Evolutionary conservation across 2,329 filamentous ascomycete species (phyloP).

Genomic region (Monosporascus sp.): DNA sequence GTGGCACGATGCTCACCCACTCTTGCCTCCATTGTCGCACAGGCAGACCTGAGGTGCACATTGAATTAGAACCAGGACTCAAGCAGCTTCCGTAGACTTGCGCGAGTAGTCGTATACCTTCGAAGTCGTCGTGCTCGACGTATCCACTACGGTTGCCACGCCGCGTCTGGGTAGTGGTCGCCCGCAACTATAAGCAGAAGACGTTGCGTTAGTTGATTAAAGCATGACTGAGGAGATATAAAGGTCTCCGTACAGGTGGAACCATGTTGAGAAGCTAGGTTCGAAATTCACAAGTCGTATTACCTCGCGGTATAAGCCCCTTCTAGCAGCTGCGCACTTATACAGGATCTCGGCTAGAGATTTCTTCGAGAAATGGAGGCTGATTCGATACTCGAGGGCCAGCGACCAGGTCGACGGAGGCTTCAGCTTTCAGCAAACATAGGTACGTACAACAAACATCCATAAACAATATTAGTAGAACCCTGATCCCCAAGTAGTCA

Average conservation of each 20-base stretch:
- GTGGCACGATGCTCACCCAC: constrained; percentile 61
- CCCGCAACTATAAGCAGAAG: constrained; percentile 17
- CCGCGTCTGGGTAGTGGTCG: constrained; percentile 40
- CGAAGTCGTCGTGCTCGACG: constrained; percentile 57
- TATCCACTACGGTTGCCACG: constrained; percentile 52
- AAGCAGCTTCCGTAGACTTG: neutral
- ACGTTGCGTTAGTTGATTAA: constrained; percentile 2
- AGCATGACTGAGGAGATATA: neutral
- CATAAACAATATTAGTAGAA: too few species aligned
- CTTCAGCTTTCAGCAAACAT: too few species aligned
- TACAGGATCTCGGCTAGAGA: too few species aligned
- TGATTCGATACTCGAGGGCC: too few species aligned
- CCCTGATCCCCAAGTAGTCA: too few species aligned
- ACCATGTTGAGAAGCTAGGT: neutral
- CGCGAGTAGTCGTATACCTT: constrained; percentile 34
- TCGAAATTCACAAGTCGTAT: neutral
- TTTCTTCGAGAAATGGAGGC: too few species aligned
- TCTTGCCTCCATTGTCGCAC: constrained; percentile 85
- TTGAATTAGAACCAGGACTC: neutral
- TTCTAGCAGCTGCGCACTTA: too few species aligned
- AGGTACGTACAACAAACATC: too few species aligned
- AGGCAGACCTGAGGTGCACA: constrained; percentile 58
- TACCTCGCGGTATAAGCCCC: neutral
- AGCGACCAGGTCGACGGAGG: too few species aligned
- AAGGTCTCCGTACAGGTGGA: neutral